Evolutionary conservation across 169 alveolate species (phyloP).

Genomic region (Plasmodium relictum): DNA sequence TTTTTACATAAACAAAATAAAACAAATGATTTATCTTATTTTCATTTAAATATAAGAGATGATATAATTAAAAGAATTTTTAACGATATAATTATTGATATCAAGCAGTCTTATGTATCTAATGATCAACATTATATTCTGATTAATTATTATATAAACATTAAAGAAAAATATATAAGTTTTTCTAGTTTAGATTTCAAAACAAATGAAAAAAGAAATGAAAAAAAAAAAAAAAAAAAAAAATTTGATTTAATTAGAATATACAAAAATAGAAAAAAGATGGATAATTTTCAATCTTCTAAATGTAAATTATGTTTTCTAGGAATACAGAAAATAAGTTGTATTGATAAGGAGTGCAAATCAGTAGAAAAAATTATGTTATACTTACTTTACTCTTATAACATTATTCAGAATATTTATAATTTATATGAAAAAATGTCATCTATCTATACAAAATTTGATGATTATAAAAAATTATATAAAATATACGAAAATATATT

Average conservation of each 20-base stretch:
- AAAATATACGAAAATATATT: conserved; percentile 31
- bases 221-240: background rate
- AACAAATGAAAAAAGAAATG: background rate
- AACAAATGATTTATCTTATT: background rate
- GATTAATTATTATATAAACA: conserved; percentile 35
- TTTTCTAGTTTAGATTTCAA: conserved; percentile 32
- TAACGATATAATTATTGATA: conserved; percentile 32
- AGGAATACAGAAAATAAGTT: conserved; percentile 38
- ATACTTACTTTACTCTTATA: conserved; percentile 20
- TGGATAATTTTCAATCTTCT: background rate
- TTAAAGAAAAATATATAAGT: conserved; percentile 23
- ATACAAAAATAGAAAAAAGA: conserved; percentile 10
- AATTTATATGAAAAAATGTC: conserved; percentile 47
- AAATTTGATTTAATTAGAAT: conserved; percentile 1
- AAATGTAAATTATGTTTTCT: conserved; percentile 25
- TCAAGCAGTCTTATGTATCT: conserved; percentile 61
- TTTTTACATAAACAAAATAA: background rate
- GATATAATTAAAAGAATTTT: conserved; percentile 30
- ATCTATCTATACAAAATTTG: conserved; percentile 13
- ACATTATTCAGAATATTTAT: conserved; percentile 26
- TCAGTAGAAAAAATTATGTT: conserved; percentile 18
- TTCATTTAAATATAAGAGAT: conserved; percentile 34
- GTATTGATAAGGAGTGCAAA: conserved; percentile 37
- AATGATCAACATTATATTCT: conserved; percentile 48
- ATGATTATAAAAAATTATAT: conserved; percentile 42